Conservation (phyloP, 805 yeast genomes). For the Zygosaccharomyces rouxii region DNA sequence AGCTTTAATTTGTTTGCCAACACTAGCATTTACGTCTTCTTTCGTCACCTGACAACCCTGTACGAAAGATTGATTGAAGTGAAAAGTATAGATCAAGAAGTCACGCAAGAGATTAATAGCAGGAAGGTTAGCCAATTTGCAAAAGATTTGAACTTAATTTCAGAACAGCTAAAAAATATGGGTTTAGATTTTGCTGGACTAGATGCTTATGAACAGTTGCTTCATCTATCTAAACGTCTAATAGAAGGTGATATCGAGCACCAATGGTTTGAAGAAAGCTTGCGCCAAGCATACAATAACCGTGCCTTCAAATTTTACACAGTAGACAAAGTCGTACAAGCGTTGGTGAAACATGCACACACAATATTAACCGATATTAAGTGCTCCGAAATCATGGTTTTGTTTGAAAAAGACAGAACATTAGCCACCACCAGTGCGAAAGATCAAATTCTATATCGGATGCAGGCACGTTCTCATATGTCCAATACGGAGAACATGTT, state of each 20-base stretch:
- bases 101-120: slow-evolving; percentile 63
- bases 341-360: slow-evolving; percentile 81
- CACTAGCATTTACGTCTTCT: slow-evolving; percentile 81
- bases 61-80: slow-evolving; percentile 78
- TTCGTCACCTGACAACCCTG: slow-evolving; percentile 77
- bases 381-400: slow-evolving; percentile 71
- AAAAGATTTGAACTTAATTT: slow-evolving; percentile 73
- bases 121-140: slow-evolving; percentile 74
- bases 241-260: slow-evolving; percentile 91
- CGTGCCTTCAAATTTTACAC: slow-evolving; percentile 91
- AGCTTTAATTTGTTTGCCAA: slow-evolving; percentile 80
- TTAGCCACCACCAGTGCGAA: slow-evolving; percentile 64
- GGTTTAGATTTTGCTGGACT: slow-evolving; percentile 67
- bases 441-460: slow-evolving; percentile 85
- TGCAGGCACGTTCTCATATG: slow-evolving; percentile 80
- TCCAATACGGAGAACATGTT: slow-evolving; percentile 88
- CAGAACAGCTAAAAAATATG: slow-evolving; percentile 75
- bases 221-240: slow-evolving; percentile 65
- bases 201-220: slow-evolving; percentile 73
- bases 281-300: slow-evolving; percentile 92
- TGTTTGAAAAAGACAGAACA: slow-evolving; percentile 79
- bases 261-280: slow-evolving; percentile 89
- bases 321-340: slow-evolving; percentile 84
- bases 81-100: slow-evolving; percentile 64
- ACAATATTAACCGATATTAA: slow-evolving; percentile 72